phyloP scores from a whole-genome alignment of 1,139 yeast genomes.

The Magnusiomyces magnusii region DNA sequence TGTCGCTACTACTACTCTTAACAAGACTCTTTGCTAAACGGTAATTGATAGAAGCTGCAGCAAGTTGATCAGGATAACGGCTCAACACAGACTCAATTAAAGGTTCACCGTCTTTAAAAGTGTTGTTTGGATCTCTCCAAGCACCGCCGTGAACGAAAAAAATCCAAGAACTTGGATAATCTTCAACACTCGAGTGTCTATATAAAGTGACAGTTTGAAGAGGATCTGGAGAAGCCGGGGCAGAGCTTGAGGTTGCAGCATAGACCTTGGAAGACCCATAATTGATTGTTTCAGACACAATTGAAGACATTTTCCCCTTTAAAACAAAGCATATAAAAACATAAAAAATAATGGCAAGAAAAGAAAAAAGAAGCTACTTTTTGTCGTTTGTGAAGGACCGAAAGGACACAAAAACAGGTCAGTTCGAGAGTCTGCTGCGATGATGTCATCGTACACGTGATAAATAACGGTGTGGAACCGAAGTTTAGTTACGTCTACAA shows the following conservation, averaged over 20 bases:
- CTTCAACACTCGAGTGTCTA: not conserved
- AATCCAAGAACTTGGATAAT: conserved; percentile 24
- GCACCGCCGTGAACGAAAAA: conserved; percentile 83
- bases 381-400: no score
- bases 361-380: no score
- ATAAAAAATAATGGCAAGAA: no score
- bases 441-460: no score
- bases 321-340: no score
- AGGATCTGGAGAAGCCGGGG: not conserved
- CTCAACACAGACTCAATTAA: conserved; percentile 29
- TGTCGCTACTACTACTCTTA: not conserved
- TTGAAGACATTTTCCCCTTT: no score
- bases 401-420: no score
- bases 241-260: not conserved
- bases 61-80: conserved; percentile 11
- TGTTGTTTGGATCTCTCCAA: conserved; percentile 67
- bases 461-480: no score
- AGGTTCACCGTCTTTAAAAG: conserved; percentile 46
- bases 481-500: no score
- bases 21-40: conserved; percentile 41
- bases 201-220: not conserved
- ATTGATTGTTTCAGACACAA: not conserved
- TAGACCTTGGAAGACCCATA: not conserved
- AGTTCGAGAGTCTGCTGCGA: no score
- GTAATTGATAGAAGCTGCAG: conserved; percentile 50